Base-by-base conservation (phyloP, 2,329 filamentous ascomycete species). In the Cladosporium phlei region DNA sequence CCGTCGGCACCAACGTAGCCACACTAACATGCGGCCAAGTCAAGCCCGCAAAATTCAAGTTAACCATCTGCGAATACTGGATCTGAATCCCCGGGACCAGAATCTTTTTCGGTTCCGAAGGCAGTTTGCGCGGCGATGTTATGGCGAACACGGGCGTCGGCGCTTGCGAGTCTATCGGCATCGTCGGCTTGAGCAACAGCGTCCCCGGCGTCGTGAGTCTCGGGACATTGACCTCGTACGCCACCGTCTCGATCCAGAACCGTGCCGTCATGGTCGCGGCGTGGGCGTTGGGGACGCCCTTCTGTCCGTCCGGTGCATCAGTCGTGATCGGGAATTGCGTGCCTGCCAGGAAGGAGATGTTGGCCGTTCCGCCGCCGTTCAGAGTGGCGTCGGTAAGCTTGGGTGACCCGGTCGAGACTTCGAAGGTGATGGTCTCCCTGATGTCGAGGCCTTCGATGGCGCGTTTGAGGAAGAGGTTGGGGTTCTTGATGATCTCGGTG, bases 51-150 rank as follows among this genome's bases (percentile, higher is more conserved):
- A 64, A 64, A 37, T 62, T 57, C 24, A 64, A 53, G 14, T 49
- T 48, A 27, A 64, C 62, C n/a, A 20, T 59, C 55, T 69, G 66
- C 1, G 65, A 63, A 30, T 69, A 69, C 47, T 69, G 66, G 9
- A 68, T 66, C 56, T 69, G 64, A 0, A 46, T 62, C 3, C 50
- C 61, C 24, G 48, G 53, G 4, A 59, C 54, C 7, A 39, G 52
- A 30, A 59, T 55, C 16, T 20, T 39, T 34, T 53, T 50, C 9
- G 52, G 33, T 17, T 29, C 21, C 5, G 25, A 39, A 16, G 37
- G 37, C 22, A 39, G 37, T 10, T 39, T 39, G 11, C 24, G 17
- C 5, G 37, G 37, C 16, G 37, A 22, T 25, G 37, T 21, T 14
- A 39, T 22, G 37, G 51, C 28, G 11, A 55, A 52, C 6, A 56